Evolutionary conservation across 306 rosid species (phyloP), one percentile per base, ranked within the genome.

Genomic region (Acacia acuminata): DNA sequence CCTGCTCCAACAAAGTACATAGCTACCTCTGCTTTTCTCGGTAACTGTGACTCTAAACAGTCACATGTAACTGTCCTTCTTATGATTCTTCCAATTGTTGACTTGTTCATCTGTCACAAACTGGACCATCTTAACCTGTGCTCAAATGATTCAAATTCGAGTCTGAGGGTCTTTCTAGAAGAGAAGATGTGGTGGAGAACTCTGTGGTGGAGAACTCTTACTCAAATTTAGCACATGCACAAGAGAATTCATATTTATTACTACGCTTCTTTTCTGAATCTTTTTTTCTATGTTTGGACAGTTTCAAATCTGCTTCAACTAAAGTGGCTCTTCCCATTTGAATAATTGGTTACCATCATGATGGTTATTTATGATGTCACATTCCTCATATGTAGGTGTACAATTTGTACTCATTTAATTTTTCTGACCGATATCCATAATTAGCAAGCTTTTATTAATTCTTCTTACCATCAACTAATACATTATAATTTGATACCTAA

Each of bases 221-320:
- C 88, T 72, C 78, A 36, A 82, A 82, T 85, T 76, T 80, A 76
- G 78, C 68, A 76, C 71, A 44, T 79, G 80, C 83, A 84, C 0
- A 71, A 64, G 80, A 79, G 88, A 82, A 82, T 87, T 81, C 83
- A 42, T 79, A 77, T 76, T 84, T 58, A 84, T 76, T 82, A 76
- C 36, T 69, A 36, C 66, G 36, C 81, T 38, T 17, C 38, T 43
- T 82, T 84, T 15, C 75, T 82, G 72, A 36, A 13, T 76, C 69
- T 17, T 27, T 56, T 56, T 85, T 67, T 43, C 88, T 45, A 68
- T 0, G 81, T 82, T 85, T 82, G 77, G 83, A 76, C 85, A 67
- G 71, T 82, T 79, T 76, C 5, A 43, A 77, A 48, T 77, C 63
- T 3, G 45, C 71, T 24, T 68, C 30, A 80, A 77, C 64, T 7